Evolutionary conservation across 495 filamentous ascomycete species (phyloP).

Genomic region (Daldinia bambusicola): DNA sequence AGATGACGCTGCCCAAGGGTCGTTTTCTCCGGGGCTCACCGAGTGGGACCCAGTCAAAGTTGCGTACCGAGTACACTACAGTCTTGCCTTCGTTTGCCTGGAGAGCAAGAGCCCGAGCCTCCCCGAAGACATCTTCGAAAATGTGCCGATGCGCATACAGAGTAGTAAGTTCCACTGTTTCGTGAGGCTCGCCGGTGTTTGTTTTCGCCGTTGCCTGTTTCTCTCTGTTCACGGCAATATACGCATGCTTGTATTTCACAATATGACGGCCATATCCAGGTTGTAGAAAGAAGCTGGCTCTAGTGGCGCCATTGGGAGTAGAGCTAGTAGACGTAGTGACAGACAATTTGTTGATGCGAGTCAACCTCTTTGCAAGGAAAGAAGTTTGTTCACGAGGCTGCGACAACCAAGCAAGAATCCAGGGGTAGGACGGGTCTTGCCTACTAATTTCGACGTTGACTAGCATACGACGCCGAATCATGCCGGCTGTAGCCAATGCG

Average conservation of each 20-base stretch:
- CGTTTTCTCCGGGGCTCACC: conserved; percentile 89
- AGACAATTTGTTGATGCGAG: conserved; percentile 61
- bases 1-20: conserved; percentile 85
- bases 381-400: conserved; percentile 70
- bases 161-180: conserved; percentile 92
- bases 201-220: conserved; percentile 77
- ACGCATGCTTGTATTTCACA: conserved; percentile 80
- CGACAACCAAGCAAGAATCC: conserved; percentile 95
- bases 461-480: conserved; percentile 85
- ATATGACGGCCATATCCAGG: conserved; percentile 90
- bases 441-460: conserved; percentile 95
- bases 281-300: conserved; percentile 85
- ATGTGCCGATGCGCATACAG: conserved; percentile 87
- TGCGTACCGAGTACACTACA: conserved; percentile 84
- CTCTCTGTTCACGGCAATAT: conserved; percentile 85
- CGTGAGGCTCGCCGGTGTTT: conserved; percentile 87
- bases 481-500: conserved; percentile 70
- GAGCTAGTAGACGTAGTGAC: conserved; percentile 63
- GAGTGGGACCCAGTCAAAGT: conserved; percentile 84
- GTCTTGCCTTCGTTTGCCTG: conserved; percentile 92
- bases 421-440: conserved; percentile 91
- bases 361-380: conserved; percentile 58
- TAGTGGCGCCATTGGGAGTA: conserved; percentile 72
- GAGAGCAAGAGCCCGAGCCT: conserved; percentile 81
- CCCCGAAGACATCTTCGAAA: conserved; percentile 84